phyloP scores from a whole-genome alignment of 805 yeast genomes.

The Zygotorulaspora danielsina region DNA sequence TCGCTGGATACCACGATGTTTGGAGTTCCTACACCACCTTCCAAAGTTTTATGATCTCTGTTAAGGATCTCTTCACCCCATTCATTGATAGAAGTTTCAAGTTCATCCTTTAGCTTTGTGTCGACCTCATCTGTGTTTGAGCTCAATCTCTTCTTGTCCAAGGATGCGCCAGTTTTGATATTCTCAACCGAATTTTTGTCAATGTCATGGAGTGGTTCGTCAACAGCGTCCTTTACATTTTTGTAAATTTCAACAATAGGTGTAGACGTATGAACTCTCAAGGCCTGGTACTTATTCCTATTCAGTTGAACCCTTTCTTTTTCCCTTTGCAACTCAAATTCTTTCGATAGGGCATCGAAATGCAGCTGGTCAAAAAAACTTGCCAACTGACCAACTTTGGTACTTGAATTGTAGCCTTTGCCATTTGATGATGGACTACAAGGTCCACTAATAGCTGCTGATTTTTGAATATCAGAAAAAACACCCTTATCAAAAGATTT shows the following conservation, averaged over 20 bases:
- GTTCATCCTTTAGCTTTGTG: constrained; percentile 27
- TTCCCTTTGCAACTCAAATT: constrained; percentile 84
- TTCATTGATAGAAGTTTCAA: constrained; percentile 31
- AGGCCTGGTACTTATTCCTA: constrained; percentile 57
- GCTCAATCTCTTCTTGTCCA: constrained; percentile 4
- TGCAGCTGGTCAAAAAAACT: constrained; percentile 69
- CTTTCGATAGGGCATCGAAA: constrained; percentile 73
- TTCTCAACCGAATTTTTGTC: constrained; percentile 8
- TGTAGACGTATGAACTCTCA: constrained; percentile 65
- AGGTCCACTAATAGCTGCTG: constrained; percentile 13
- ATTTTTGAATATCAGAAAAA: constrained; percentile 9
- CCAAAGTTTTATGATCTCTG: constrained; percentile 6
- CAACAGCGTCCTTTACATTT: constrained; percentile 84
- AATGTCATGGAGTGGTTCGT: constrained; percentile 41
- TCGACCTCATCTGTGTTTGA: constrained; percentile 18
- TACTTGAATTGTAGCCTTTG: constrained; percentile 24
- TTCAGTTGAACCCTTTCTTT: constrained; percentile 62
- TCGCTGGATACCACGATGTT: constrained; percentile 10
- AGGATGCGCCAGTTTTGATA: constrained; percentile 2
- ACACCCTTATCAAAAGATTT: constrained; percentile 9
- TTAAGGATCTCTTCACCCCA: constrained; percentile 30
- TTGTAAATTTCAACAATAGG: constrained; percentile 91
- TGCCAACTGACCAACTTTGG: constrained; percentile 62
- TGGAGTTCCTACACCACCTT: constrained; percentile 6
- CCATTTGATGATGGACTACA: constrained; percentile 15